Conservation (phyloP, 345 rosid genomes). For the Ceriops zippeliana region DNA sequence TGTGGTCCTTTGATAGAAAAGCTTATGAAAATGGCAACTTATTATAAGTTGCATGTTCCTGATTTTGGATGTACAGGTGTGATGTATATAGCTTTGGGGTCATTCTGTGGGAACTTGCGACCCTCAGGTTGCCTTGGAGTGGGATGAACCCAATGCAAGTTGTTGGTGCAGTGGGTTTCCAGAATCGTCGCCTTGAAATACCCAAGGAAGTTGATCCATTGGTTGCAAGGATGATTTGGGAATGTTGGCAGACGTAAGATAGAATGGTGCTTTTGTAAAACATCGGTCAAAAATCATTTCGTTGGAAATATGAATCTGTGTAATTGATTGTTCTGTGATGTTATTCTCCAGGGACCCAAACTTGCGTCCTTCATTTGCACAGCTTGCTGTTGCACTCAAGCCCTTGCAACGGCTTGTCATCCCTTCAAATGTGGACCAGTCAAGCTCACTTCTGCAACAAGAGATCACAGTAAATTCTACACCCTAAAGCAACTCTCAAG, state of each 20-base stretch:
- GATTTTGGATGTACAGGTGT: slow-evolving; percentile 53
- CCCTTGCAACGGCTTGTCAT: slow-evolving; percentile 74
- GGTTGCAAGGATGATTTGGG: slow-evolving; percentile 76
- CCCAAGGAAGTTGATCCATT: slow-evolving; percentile 92
- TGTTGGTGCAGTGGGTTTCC: slow-evolving; percentile 99
- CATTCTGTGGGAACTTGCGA: slow-evolving; percentile 98
- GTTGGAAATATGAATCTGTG: background rate
- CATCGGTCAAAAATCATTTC: background rate
- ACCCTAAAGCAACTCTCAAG: slow-evolving; percentile 36
- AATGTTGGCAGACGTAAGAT: slow-evolving; percentile 98
- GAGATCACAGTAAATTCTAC: slow-evolving; percentile 59
- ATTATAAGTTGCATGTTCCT: background rate
- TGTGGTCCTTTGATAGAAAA: too few relatives aligned
- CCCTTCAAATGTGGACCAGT: slow-evolving; percentile 53
- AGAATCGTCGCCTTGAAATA: slow-evolving; percentile 90
- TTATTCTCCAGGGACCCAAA: slow-evolving; percentile 69
- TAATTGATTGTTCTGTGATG: slow-evolving; percentile 8
- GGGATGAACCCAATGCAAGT: slow-evolving; percentile 99
- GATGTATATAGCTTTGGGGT: slow-evolving; percentile 98
- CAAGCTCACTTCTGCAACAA: slow-evolving; percentile 42
- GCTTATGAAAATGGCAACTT: too few relatives aligned
- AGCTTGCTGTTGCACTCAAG: slow-evolving; percentile 65
- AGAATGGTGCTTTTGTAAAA: background rate
- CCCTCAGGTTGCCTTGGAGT: slow-evolving; percentile 86
- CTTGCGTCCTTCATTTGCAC: slow-evolving; percentile 81